phyloP scores from a whole-genome alignment of 768 basidiomycete genomes.

The Nidularia pulvinata region DNA sequence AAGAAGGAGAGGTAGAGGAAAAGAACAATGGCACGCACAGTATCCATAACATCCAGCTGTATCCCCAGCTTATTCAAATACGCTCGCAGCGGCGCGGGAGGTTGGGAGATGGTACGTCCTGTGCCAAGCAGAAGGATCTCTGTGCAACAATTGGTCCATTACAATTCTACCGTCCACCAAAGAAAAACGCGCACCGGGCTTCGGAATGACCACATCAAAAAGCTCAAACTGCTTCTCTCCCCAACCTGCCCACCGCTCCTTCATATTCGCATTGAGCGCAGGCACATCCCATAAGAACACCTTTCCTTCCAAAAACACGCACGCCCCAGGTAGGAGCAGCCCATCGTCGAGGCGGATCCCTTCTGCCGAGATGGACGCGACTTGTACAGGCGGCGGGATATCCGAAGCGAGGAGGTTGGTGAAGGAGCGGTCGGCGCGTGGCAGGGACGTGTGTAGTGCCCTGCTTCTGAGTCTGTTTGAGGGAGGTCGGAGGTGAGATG shows the following conservation, averaged over 20 bases:
- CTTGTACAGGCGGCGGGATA: slow-evolving; percentile 68
- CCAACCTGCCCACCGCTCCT: slow-evolving; percentile 64
- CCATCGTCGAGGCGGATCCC: slow-evolving; percentile 82
- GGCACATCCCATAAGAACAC: slow-evolving; percentile 93
- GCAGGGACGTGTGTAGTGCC: slow-evolving; percentile 10
- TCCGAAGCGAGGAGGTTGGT: slow-evolving; percentile 78
- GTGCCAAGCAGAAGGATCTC: slow-evolving; percentile 94
- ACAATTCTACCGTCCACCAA: slow-evolving; percentile 8
- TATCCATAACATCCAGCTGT: slow-evolving; percentile 89
- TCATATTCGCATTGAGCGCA: slow-evolving; percentile 5
- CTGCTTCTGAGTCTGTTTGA: not conserved
- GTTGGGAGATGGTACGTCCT: slow-evolving; percentile 66
- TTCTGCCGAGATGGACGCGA: slow-evolving; percentile 57
- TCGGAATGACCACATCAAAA: slow-evolving; percentile 81
- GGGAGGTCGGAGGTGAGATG: not conserved
- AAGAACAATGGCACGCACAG: slow-evolving; percentile 61
- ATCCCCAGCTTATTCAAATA: slow-evolving; percentile 79
- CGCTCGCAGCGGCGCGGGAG: slow-evolving; percentile 64
- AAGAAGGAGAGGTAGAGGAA: not conserved
- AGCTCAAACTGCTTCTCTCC: slow-evolving; percentile 70
- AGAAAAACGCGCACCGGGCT: slow-evolving; percentile 57
- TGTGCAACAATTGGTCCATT: slow-evolving; percentile 45
- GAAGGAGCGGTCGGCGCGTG: slow-evolving; percentile 34
- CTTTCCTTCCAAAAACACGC: slow-evolving; percentile 83
- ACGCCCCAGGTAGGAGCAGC: slow-evolving; percentile 72